A percentile compares a stretch with the other conserved stretches of the same genome.
These are phyloP conservation scores for Pseudogymnoascus sp. DNA, from an alignment of 2,329 filamentous ascomycete species.

Conservation along the genomic window DNA sequence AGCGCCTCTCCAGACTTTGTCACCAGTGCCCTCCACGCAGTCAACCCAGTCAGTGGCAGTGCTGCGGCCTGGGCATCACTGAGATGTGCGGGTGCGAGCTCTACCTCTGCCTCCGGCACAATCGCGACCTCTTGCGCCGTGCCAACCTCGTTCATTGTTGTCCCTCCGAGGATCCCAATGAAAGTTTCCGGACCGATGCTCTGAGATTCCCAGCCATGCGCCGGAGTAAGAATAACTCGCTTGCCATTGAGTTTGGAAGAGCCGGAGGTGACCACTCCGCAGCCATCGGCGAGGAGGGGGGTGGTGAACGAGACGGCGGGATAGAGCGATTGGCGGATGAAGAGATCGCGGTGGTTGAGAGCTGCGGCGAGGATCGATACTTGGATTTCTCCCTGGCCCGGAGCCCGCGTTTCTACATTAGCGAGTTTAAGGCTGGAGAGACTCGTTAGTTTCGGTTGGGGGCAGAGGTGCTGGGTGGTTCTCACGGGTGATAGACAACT, in stretches of 20 bases:
- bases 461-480: constrained; percentile 14
- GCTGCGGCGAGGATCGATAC: constrained; percentile 70
- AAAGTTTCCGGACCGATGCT: constrained; percentile 64
- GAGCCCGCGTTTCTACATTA: constrained; percentile 52
- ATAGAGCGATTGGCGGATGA: constrained; percentile 88
- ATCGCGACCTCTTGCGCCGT: constrained; percentile 66
- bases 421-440: constrained; percentile 47
- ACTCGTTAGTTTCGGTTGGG: constrained; percentile 30
- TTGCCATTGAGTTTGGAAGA: constrained; percentile 48
- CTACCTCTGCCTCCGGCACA: constrained; percentile 64
- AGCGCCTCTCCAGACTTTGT: constrained; percentile 62
- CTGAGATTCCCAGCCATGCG: constrained; percentile 64
- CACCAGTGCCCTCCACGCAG: constrained; percentile 78
- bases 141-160: constrained; percentile 55
- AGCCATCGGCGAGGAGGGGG: constrained; percentile 76
- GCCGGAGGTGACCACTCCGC: constrained; percentile 58
- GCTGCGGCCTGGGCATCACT: constrained; percentile 69
- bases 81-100: constrained; percentile 66
- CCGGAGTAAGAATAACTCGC: constrained; percentile 70
- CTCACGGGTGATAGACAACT: constrained; percentile 75
- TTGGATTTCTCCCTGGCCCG: constrained; percentile 60
- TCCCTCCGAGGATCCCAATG: constrained; percentile 63
- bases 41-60: constrained; percentile 75
- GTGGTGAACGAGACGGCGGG: constrained; percentile 71
- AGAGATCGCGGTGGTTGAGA: constrained; percentile 91